A percentile compares a stretch with the other conserved stretches of the same genome.
phyloP scores from a whole-genome alignment of 2,329 filamentous ascomycete genomes.

The Scytalidium lignicola region DNA sequence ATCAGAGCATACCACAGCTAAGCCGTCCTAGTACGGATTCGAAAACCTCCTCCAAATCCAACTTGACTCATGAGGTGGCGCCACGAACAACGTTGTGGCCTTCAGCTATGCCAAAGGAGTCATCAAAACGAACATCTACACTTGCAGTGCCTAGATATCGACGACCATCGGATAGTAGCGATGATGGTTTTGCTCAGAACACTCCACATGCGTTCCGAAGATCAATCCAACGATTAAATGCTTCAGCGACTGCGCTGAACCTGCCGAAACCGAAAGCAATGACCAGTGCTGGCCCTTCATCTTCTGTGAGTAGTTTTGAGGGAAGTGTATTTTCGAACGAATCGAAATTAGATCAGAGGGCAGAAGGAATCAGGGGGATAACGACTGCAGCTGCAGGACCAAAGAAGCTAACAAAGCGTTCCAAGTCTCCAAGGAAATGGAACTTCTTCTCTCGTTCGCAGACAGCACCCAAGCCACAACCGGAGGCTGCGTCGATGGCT shows the following conservation, averaged over 20 bases:
- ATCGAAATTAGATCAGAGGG: slow-evolving; percentile 35
- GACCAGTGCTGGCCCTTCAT: slow-evolving; percentile 36
- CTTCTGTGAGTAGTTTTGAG: slow-evolving; percentile 52
- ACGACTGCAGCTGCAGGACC: slow-evolving; percentile 24
- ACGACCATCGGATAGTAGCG: slow-evolving; percentile 48
- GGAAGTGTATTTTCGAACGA: slow-evolving; percentile 54
- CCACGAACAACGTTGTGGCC: slow-evolving; percentile 46
- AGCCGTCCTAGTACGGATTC: slow-evolving; percentile 40
- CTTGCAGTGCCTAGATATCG: slow-evolving; percentile 12
- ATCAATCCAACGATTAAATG: slow-evolving; percentile 48
- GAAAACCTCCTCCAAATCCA: slow-evolving; percentile 27
- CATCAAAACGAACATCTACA: slow-evolving; percentile 11
- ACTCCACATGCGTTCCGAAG: slow-evolving; percentile 50
- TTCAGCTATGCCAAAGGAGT: slow-evolving; percentile 43
- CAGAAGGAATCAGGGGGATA: slow-evolving; percentile 30
- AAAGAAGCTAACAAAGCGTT: slow-evolving; percentile 52
- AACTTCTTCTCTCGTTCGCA: slow-evolving; percentile 57
- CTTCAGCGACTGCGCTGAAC: slow-evolving; percentile 37
- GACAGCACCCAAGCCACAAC: slow-evolving; percentile 25
- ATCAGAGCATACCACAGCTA: slow-evolving; percentile 36
- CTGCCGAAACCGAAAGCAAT: slow-evolving; percentile 50
- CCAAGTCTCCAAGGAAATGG: slow-evolving; percentile 53
- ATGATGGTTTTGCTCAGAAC: slow-evolving; percentile 46
- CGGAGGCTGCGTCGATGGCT: slow-evolving; percentile 36
- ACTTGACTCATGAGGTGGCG: slow-evolving; percentile 26